A percentile compares a stretch with the other conserved stretches of the same genome.
Conservation (phyloP, 371 early-diverging fungal genomes). For the Sporodiniella umbellata region DNA sequence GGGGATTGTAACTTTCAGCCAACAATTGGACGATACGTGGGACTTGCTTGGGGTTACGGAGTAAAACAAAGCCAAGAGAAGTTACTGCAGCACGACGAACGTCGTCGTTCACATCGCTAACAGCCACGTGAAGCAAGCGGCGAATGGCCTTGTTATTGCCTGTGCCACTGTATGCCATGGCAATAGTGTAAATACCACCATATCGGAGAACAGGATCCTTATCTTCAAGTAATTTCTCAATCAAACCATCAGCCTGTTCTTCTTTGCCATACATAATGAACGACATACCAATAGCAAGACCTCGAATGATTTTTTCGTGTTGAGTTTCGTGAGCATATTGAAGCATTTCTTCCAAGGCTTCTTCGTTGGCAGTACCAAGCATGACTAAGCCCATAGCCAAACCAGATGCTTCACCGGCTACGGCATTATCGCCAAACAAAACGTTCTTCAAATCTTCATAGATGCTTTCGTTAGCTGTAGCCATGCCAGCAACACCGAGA, state of each 20-base stretch:
- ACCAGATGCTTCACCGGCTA: conserved; percentile 98
- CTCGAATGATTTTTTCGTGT: conserved; percentile 98
- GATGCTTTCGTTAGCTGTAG: conserved; percentile 82
- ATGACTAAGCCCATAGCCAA: conserved; percentile 97
- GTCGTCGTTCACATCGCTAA: conserved; percentile 98
- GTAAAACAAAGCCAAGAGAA: conserved; percentile 93
- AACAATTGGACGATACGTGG: conserved; percentile 96
- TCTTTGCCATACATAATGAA: conserved; percentile 95
- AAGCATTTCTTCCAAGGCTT: conserved; percentile 91
- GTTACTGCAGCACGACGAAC: conserved; percentile 98
- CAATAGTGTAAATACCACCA: conserved; percentile 95
- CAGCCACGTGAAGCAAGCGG: conserved; percentile 93
- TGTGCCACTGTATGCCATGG: conserved; percentile 97
- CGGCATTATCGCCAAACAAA: conserved; percentile 91
- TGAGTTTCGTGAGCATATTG: conserved; percentile 95
- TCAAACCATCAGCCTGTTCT: conserved; percentile 86
- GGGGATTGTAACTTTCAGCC: conserved; percentile 97
- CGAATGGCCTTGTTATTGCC: conserved; percentile 95
- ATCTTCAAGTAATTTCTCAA: conserved; percentile 80
- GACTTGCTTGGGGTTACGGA: conserved; percentile 89
- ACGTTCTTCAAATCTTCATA: conserved; percentile 86
- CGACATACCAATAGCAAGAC: conserved; percentile 90
- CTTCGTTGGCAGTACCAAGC: conserved; percentile 86
- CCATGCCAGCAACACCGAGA: conserved; percentile 96
- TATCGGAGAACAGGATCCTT: conserved; percentile 95